Percentiles rank a stretch among this genome's conserved stretches.
phyloP scores from a whole-genome alignment of 2,329 filamentous ascomycete species.

The Cytospora mali region DNA sequence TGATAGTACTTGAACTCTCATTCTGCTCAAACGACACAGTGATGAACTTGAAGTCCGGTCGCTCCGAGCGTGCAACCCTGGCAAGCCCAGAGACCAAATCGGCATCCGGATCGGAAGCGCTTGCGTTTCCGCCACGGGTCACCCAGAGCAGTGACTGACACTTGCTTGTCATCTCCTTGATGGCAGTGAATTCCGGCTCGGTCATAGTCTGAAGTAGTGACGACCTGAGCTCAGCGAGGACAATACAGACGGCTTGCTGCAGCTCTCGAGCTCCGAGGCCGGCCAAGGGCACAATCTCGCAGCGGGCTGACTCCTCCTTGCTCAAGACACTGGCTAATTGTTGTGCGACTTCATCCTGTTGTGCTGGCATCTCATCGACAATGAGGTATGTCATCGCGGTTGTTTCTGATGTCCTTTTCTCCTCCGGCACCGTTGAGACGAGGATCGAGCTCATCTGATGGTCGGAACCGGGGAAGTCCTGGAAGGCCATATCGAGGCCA shows the following conservation, averaged over 20 bases:
- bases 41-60: conserved; percentile 28
- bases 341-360: conserved; percentile 10
- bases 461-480: conserved; percentile 30
- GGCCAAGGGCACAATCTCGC: conserved; percentile 17
- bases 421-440: conserved; percentile 31
- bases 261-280: conserved; percentile 18
- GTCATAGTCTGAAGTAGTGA: conserved; percentile 31
- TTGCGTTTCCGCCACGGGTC: conserved; percentile 25
- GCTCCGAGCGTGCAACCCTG: conserved; percentile 31
- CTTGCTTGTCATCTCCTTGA: conserved; percentile 32
- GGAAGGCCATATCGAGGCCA: conserved; percentile 33
- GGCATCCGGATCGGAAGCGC: conserved; percentile 26
- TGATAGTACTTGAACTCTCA: conserved; percentile 18
- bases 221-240: conserved; percentile 32
- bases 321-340: neutral
- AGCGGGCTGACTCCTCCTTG: neutral
- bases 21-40: conserved; percentile 31
- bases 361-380: conserved; percentile 15
- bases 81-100: conserved; percentile 33
- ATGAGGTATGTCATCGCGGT: conserved; percentile 1
- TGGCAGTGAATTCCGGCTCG: conserved; percentile 23
- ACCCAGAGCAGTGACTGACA: conserved; percentile 32
- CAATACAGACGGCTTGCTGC: conserved; percentile 29
- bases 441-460: conserved; percentile 28
- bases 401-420: neutral